Evolutionary conservation across 331 rosid genomes (phyloP), one percentile per base, ranked within the genome.

Genomic region (Acacia pycnantha): DNA sequence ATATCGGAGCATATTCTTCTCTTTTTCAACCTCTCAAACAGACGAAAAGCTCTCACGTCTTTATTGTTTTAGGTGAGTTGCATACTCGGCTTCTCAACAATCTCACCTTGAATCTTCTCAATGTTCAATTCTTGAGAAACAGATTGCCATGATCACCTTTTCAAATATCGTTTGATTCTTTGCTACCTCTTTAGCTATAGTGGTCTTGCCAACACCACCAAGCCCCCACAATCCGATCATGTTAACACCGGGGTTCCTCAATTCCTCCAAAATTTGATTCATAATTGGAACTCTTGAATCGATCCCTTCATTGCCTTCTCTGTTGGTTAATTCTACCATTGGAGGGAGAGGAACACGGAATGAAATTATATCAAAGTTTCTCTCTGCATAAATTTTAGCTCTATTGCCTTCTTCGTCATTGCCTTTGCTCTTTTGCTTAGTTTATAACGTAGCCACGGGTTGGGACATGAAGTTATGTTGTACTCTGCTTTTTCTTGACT

Each of bases 171-270:
- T 6, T 37, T 37, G 41, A 6, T 37, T 37, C 9, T 37, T 37
- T 37, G 6, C 41, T 37, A 37, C 1, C 6, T 37, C 41, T 37
- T 37, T 1, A 37, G 41, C 41, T 37, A 37, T 37, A 37, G 41
- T 37, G 1, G 41, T 48, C 16, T 85, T 85, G 21, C 88, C 88
- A 31, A 81, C 74, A 7, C 88, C 88, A 67, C 74, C 33, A 14
- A 0, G 12, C 15, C 88, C 88, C 15, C 56, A 29, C 51, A 85
- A 22, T 11, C 88, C 86, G 1, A 85, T 22, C 43, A 41, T 22
- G 27, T 61, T 59, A 9, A 70, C 31, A 0, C 3, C 40, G 0
- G 84, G 3, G 5, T 70, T 11, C 33, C 6, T 5, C 50, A 85
- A n/a, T 12, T 59, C 77, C 22, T 18, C 35, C 2, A 44, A 33